These are phyloP conservation scores for Debaryomyces psychrophilus DNA, from an alignment of 1,139 yeast species.

Conservation along the genomic window DNA sequence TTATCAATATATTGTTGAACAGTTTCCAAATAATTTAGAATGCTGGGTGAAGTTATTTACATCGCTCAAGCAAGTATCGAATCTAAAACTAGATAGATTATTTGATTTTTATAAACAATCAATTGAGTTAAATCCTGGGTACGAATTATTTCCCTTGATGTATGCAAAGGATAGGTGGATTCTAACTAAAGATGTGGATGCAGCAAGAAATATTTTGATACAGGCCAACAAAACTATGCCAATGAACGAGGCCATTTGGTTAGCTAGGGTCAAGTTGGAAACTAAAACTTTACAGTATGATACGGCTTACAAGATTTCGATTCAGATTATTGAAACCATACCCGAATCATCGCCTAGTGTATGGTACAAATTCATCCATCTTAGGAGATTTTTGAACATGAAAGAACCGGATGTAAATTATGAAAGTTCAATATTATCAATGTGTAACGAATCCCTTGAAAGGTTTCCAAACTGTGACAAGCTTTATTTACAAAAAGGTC, in stretches of 20 bases:
- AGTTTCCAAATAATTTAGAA: constrained; percentile 50
- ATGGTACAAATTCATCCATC: constrained; percentile 66
- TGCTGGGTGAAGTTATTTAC: constrained; percentile 60
- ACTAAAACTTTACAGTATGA: constrained; percentile 38
- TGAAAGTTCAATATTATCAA: constrained; percentile 34
- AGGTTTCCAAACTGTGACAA: constrained; percentile 51
- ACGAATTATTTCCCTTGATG: constrained; percentile 61
- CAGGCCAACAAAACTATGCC: constrained; percentile 48
- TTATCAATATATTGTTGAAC: constrained; percentile 48
- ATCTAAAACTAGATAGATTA: constrained; percentile 30
- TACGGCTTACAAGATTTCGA: constrained; percentile 47
- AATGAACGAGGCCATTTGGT: constrained; percentile 60
- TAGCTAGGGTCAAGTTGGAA: constrained; percentile 71
- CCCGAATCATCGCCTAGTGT: constrained; percentile 47
- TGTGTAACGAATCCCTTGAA: constrained; percentile 49
- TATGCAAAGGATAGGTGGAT: constrained; percentile 73
- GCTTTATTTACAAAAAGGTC: constrained; percentile 62
- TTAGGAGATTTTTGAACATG: constrained; percentile 43
- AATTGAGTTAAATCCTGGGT: constrained; percentile 48
- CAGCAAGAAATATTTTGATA: constrained; percentile 57
- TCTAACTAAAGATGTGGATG: constrained; percentile 44
- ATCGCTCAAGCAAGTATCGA: constrained; percentile 43
- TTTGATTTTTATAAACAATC: constrained; percentile 57
- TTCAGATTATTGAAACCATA: constrained; percentile 37
- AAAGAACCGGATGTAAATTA: constrained; percentile 9